Base-by-base conservation (phyloP, 2,329 filamentous ascomycete species). In the Akanthomyces muscarius region DNA sequence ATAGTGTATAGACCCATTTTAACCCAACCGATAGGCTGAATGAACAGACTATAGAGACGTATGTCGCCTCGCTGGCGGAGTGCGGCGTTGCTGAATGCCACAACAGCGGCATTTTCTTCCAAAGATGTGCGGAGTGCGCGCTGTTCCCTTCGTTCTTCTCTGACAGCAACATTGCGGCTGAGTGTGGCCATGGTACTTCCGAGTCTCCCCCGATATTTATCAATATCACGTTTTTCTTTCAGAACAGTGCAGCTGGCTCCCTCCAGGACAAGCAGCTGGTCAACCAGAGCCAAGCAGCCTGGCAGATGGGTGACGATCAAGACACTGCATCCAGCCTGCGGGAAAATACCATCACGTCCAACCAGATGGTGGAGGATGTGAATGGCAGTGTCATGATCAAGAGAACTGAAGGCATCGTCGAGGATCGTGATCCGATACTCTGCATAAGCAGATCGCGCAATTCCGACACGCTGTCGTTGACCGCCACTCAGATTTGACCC, bases 391-490 rank as follows among this genome's bases (percentile, higher is more conserved):
- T 16, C 11, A 3, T 25, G 13, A n/a, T 66, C 65, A 0, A 67
- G 33, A 10, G 65, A 64, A n/a, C 63, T 65, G 16, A 66, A 62
- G 13, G 36, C 54, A 14, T 67, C 65, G 16, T 67, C 66, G 0
- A 67, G 28, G 16, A 66, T 2, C 3, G 61, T 14, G 0, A 65
- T 45, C 1, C 55, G 30, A 21, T 23, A 41, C 1, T 53, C 65
- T 3, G 58, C 25, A 13, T 67, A 66, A 0, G 63, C 13, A 16
- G 63, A 38, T 13, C 66, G 41, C 0, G 65, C 66, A 21, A 66
- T 59, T 3, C 61, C 61, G 2, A 57, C 45, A 3, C 61, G 44
- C 23, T 62, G 61, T 1, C 52, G 52, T 16, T 62, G 61, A 4
- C 52, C 61, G 16, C 53, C 61, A 30, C 61, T 62, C 4, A 62